These are phyloP conservation scores for Wickerhamomyces bisporus DNA, from an alignment of 805 yeast genomes.

Conservation along the genomic window DNA sequence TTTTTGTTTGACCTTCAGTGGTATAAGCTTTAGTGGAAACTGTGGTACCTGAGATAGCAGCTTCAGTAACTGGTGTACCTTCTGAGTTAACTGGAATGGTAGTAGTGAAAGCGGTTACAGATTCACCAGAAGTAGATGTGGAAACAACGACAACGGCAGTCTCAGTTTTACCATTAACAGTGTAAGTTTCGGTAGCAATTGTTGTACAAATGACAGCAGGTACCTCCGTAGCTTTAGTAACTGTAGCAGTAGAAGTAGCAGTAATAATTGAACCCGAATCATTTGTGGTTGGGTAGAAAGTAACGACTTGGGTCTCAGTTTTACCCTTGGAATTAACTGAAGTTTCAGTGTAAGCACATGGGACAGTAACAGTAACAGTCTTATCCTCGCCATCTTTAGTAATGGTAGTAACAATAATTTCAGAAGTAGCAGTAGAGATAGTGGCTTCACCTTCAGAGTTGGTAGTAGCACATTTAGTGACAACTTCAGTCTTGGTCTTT, in stretches of 20 bases:
- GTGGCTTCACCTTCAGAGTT: not conserved
- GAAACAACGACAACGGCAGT: not conserved
- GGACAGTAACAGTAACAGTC: not conserved
- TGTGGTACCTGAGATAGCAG: no score
- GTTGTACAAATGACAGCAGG: not conserved
- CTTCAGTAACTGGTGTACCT: no score
- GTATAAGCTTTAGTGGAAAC: no score
- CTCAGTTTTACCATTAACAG: not conserved
- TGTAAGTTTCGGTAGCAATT: not conserved
- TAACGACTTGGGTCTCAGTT: not conserved
- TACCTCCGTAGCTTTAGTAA: no score
- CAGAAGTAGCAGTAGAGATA: not conserved
- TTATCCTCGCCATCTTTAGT: no score
- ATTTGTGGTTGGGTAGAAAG: not conserved
- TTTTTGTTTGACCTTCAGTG: no score
- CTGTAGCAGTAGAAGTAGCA: no score
- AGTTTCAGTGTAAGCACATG: not conserved
- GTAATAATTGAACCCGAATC: no score
- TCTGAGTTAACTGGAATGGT: no score
- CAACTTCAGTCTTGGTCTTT: not conserved
- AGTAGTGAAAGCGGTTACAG: no score
- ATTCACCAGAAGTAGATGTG: no score
- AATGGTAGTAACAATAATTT: no score
- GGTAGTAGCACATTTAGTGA: not conserved
- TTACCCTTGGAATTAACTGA: not conserved